phyloP scores from a whole-genome alignment of 2,329 filamentous ascomycete genomes.

The Didymosphaeria variabile region DNA sequence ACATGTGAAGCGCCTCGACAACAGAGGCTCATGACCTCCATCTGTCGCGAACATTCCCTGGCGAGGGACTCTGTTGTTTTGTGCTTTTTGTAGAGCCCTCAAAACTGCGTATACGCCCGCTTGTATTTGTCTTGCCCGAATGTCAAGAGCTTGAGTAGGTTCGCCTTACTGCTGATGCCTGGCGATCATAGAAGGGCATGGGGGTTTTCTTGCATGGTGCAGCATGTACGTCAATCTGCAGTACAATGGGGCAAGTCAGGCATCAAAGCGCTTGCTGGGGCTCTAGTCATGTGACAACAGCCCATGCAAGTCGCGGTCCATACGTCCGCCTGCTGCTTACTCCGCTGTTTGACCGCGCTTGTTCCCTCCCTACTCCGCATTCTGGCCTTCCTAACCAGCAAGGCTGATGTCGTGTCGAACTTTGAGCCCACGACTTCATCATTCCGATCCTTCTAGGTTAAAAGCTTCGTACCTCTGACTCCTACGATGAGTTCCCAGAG shows the following conservation, averaged over 20 bases:
- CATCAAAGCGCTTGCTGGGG: constrained; percentile 1
- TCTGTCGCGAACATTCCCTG: background rate
- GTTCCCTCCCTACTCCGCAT: background rate
- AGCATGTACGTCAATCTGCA: constrained; percentile 6
- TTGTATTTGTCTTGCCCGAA: no score
- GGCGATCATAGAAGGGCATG: background rate
- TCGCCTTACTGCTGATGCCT: no score
- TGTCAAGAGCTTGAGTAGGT: no score
- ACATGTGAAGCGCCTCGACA: background rate
- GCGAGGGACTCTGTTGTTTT: background rate
- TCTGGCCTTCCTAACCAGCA: background rate
- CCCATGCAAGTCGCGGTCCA: background rate
- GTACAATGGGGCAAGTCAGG: background rate
- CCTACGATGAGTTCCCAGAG: background rate
- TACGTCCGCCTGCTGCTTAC: background rate
- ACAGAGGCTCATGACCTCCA: background rate
- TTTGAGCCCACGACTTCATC: background rate
- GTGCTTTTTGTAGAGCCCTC: background rate
- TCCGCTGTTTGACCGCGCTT: background rate
- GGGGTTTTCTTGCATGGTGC: background rate
- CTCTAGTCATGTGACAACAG: background rate
- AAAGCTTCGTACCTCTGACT: background rate
- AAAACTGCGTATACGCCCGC: no score
- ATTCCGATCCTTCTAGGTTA: background rate
- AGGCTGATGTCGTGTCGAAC: background rate